These are phyloP conservation scores for Porphyrellus cyaneotinctus DNA, from an alignment of 768 basidiomycete species.

Conservation along the genomic window DNA sequence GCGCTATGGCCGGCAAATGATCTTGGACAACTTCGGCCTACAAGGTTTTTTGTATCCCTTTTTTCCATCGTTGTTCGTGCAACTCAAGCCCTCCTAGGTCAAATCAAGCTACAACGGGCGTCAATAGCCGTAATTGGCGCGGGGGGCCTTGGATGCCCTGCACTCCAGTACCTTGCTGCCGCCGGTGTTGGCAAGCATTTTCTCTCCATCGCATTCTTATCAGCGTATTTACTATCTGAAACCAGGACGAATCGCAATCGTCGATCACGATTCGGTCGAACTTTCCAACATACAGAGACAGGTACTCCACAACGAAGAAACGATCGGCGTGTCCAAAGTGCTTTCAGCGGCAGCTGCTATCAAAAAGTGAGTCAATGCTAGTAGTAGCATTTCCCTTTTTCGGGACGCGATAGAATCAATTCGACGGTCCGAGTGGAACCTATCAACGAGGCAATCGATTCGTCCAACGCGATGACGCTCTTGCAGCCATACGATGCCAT, in stretches of 20 bases:
- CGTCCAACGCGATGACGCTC: conserved; percentile 61
- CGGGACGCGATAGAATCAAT: conserved; percentile 56
- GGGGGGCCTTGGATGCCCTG: conserved; percentile 94
- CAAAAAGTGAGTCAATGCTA: conserved; percentile 43
- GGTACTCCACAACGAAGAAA: conserved; percentile 73
- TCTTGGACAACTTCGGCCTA: conserved; percentile 83
- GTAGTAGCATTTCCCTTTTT: neutral
- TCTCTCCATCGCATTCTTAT: neutral
- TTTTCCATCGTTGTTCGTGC: neutral
- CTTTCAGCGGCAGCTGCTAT: conserved; percentile 74
- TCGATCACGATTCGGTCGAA: conserved; percentile 88
- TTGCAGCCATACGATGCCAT: conserved; percentile 68
- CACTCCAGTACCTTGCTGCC: conserved; percentile 88
- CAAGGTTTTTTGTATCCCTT: conserved; percentile 48
- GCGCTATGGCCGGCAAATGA: conserved; percentile 97
- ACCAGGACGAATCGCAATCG: conserved; percentile 77
- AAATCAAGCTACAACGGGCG: conserved; percentile 72
- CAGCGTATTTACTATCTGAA: conserved; percentile 4
- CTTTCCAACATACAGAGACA: conserved; percentile 90
- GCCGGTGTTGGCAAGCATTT: conserved; percentile 77
- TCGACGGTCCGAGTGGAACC: conserved; percentile 59
- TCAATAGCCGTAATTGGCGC: conserved; percentile 89
- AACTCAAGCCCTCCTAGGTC: conserved; percentile 48
- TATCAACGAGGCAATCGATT: conserved; percentile 47
- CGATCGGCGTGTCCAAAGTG: conserved; percentile 76